Percentiles rank a stretch among this genome's conserved stretches.
Evolutionary conservation across 306 rosid species (phyloP).

Genomic region (Gastrolobium bilobum): DNA sequence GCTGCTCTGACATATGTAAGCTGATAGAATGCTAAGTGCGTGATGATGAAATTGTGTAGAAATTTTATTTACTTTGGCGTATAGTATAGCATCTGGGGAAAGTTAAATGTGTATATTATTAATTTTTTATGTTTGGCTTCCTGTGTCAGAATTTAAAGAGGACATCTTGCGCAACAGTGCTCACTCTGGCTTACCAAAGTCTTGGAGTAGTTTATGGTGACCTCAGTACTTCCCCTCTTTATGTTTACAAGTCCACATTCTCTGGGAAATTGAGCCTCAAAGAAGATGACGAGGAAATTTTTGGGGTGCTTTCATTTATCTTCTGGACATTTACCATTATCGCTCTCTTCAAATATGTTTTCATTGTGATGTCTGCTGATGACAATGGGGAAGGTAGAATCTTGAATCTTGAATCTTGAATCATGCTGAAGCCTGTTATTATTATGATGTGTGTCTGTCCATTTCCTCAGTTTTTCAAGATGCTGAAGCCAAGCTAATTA

Average conservation of each 20-base stretch:
- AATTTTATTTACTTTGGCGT: background rate
- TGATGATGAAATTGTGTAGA: background rate
- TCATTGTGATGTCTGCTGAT: slow-evolving; percentile 79
- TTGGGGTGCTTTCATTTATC: slow-evolving; percentile 82
- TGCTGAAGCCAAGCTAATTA: slow-evolving; percentile 33
- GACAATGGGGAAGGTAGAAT: slow-evolving; percentile 87
- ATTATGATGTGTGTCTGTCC: slow-evolving; percentile 22
- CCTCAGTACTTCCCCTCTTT: slow-evolving; percentile 85
- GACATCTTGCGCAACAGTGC: slow-evolving; percentile 61
- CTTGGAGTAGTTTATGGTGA: slow-evolving; percentile 92
- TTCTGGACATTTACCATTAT: slow-evolving; percentile 83
- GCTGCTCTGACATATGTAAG: background rate
- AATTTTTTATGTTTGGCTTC: slow-evolving; percentile 33
- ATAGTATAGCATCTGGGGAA: background rate
- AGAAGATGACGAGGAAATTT: slow-evolving; percentile 80
- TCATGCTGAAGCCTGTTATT: too few relatives aligned
- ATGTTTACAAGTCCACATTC: slow-evolving; percentile 85
- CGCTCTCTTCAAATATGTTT: slow-evolving; percentile 83
- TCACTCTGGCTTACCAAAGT: slow-evolving; percentile 82
- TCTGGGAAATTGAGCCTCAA: slow-evolving; percentile 78
- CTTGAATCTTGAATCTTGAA: slow-evolving; percentile 25
- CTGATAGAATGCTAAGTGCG: slow-evolving; percentile 11
- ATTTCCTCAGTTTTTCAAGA: slow-evolving; percentile 17
- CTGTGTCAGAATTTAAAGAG: slow-evolving; percentile 67
- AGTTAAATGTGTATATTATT: slow-evolving; percentile 19